These are phyloP conservation scores for Alnus glutinosa DNA, from an alignment of 306 rosid genomes.

Conservation along the genomic window DNA sequence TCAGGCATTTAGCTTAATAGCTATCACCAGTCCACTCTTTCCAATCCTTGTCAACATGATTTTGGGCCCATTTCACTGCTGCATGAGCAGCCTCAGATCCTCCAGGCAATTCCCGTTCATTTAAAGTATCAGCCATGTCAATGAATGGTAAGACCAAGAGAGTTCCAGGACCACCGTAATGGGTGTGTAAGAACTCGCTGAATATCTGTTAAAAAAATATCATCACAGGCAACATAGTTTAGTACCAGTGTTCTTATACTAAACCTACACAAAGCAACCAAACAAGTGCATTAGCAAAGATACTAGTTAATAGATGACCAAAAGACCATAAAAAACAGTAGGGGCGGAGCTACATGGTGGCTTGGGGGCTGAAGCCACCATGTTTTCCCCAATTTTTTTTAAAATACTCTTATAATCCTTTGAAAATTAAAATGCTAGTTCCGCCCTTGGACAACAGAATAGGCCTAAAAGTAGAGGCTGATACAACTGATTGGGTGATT, in stretches of 20 bases:
- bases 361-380: too few relatives aligned
- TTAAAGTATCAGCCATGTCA: conserved; percentile 75
- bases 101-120: conserved; percentile 76
- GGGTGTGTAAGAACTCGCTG: conserved; percentile 69
- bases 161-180: conserved; percentile 96
- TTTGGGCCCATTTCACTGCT: conserved; percentile 84
- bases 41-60: conserved; percentile 93
- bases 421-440: too few relatives aligned
- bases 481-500: too few relatives aligned
- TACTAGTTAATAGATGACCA: background rate
- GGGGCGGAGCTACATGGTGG: too few relatives aligned
- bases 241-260: background rate
- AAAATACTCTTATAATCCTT: too few relatives aligned
- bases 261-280: background rate
- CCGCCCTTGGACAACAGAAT: background rate
- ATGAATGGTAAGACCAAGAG: conserved; percentile 75
- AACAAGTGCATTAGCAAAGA: background rate
- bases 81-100: conserved; percentile 84
- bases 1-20: conserved; percentile 13
- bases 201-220: conserved; percentile 59
- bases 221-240: conserved; percentile 12
- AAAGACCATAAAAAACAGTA: conserved; percentile 9
- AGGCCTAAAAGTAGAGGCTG: background rate
- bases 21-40: conserved; percentile 67
- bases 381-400: too few relatives aligned